These are phyloP conservation scores for Sicyos edulis DNA, from an alignment of 306 rosid species.

Conservation along the genomic window DNA sequence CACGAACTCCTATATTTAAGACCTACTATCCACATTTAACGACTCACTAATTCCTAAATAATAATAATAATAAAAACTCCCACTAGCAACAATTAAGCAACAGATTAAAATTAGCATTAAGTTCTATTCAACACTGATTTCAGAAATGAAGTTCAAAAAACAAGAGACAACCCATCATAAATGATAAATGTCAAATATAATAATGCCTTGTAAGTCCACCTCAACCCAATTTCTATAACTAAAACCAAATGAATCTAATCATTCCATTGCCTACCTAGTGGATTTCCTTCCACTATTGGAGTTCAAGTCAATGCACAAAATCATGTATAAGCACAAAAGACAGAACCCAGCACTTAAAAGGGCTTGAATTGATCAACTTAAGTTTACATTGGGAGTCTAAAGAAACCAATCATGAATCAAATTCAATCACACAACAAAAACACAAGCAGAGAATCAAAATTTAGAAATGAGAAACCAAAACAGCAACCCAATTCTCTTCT, in stretches of 20 bases:
- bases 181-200: too few species aligned
- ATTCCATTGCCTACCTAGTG: neutral
- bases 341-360: neutral
- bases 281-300: neutral
- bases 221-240: neutral
- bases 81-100: too few species aligned
- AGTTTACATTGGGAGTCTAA: neutral
- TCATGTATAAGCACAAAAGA: constrained; percentile 2
- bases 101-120: too few species aligned
- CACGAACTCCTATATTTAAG: too few species aligned
- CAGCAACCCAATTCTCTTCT: neutral
- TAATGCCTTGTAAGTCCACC: neutral
- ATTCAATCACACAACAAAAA: constrained; percentile 8
- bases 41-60: too few species aligned
- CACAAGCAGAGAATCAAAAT: neutral
- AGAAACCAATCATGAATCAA: neutral
- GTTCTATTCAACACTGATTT: too few species aligned
- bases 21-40: too few species aligned
- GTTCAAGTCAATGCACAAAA: neutral
- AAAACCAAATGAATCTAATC: neutral
- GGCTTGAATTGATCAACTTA: neutral
- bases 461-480: constrained; percentile 6
- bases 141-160: neutral
- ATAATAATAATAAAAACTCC: too few species aligned
- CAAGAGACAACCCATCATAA: neutral